Evolutionary conservation across 495 filamentous ascomycete genomes (phyloP).

Genomic region (Lophiotrema nucula): DNA sequence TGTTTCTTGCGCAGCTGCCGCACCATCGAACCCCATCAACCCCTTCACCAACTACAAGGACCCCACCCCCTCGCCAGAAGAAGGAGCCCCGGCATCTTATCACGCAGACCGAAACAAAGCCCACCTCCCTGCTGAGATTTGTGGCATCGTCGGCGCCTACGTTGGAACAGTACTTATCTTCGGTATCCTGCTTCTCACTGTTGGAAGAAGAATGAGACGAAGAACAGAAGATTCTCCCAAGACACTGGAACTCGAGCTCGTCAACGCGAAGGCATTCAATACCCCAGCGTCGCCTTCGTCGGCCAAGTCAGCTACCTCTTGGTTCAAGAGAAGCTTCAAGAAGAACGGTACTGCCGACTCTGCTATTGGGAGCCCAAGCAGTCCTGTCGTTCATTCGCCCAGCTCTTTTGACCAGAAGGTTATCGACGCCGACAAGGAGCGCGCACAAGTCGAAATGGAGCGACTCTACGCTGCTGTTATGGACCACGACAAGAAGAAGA

Average conservation of each 20-base stretch:
- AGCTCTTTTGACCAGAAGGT: conserved; percentile 71
- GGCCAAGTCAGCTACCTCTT: conserved; percentile 44
- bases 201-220: conserved; percentile 60
- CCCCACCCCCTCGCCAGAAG: conserved; percentile 57
- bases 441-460: conserved; percentile 77
- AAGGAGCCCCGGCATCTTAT: conserved; percentile 56
- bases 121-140: conserved; percentile 71
- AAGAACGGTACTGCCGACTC: conserved; percentile 37
- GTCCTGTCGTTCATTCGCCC: conserved; percentile 47
- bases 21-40: not conserved
- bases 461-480: conserved; percentile 88
- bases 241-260: conserved; percentile 53
- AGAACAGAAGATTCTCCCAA: conserved; percentile 53
- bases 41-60: conserved; percentile 49
- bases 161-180: conserved; percentile 68
- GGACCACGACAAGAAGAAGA: conserved; percentile 65
- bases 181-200: conserved; percentile 61
- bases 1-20: conserved; percentile 1
- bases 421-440: conserved; percentile 66
- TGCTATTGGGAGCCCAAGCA: conserved; percentile 38
- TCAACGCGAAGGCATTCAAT: conserved; percentile 57
- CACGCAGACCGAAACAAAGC: conserved; percentile 56
- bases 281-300: conserved; percentile 38
- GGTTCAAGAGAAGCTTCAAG: conserved; percentile 40
- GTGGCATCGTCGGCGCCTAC: conserved; percentile 77